phyloP scores from a whole-genome alignment of 1,284 basidiomycete species.

The Grifola frondosa region DNA sequence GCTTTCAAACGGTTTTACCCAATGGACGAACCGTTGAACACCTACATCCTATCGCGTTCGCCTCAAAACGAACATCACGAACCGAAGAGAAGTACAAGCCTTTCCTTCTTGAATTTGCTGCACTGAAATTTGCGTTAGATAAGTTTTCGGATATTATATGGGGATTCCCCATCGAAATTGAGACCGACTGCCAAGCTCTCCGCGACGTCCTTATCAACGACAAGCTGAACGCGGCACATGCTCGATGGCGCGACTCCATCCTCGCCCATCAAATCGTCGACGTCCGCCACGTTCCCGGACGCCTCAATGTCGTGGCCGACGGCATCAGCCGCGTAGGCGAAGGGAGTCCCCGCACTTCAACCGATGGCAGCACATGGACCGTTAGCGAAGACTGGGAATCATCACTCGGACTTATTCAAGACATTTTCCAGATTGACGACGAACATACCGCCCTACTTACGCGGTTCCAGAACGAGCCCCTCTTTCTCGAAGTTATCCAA shows the following conservation, averaged over 20 bases:
- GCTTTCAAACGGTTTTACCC: conserved; percentile 3
- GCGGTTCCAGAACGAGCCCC: conserved; percentile 22
- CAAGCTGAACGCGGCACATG: conserved; percentile 13
- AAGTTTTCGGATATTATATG: conserved; percentile 17
- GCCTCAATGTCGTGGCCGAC: conserved; percentile 9
- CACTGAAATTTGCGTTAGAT: conserved; percentile 18
- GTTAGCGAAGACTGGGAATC: conserved; percentile 33
- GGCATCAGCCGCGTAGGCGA: conserved; percentile 10
- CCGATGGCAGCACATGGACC: conserved; percentile 34
- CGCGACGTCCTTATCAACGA: conserved; percentile 14
- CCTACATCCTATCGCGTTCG: no score
- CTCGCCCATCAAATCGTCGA: conserved; percentile 12
- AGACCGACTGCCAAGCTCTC: conserved; percentile 20
- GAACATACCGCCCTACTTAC: conserved; percentile 12
- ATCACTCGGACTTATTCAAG: conserved; percentile 27
- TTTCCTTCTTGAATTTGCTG: conserved; percentile 18
- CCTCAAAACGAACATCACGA: no score
- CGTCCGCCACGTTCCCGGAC: conserved; percentile 16
- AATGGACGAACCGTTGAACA: conserved; percentile 15
- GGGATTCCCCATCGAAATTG: conserved; percentile 17
- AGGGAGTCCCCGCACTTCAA: conserved; percentile 1
- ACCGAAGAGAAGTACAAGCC: conserved; percentile 21
- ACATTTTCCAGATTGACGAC: conserved; percentile 24
- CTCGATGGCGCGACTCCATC: conserved; percentile 16
- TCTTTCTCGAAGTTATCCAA: conserved; percentile 11